Evolutionary conservation across 306 rosid genomes (phyloP).

Genomic region (Prunus fruticosa): DNA sequence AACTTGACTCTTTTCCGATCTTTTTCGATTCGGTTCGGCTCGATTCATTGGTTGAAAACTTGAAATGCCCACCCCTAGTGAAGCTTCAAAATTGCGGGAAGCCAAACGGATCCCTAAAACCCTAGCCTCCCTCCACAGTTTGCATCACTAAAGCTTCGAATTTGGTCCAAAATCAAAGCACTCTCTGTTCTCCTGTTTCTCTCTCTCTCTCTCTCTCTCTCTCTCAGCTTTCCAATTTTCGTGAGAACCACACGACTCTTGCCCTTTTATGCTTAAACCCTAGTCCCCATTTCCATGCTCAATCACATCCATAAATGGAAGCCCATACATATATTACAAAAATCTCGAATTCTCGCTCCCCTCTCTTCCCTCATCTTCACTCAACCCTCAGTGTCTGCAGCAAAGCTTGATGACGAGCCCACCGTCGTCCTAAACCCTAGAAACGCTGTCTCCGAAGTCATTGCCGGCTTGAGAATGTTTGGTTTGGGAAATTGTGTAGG

Average conservation of each 20-base stretch:
- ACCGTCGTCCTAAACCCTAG: slow-evolving; percentile 11
- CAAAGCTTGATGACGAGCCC: slow-evolving; percentile 22
- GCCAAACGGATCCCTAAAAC: slow-evolving; percentile 27
- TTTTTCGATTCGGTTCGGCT: too few relatives aligned
- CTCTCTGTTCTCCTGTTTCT: neutral
- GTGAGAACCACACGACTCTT: slow-evolving; percentile 5
- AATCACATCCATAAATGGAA: slow-evolving; percentile 28
- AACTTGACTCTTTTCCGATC: too few relatives aligned
- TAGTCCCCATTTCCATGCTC: slow-evolving; percentile 41
- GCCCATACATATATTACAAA: slow-evolving; percentile 6
- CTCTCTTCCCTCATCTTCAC: slow-evolving; percentile 25
- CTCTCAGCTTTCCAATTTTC: neutral
- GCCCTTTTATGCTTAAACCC: slow-evolving; percentile 2
- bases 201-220: neutral
- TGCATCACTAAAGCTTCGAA: neutral
- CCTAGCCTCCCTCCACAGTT: neutral
- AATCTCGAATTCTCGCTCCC: slow-evolving; percentile 21
- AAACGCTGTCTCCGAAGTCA: slow-evolving; percentile 30
- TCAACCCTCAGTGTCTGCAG: slow-evolving; percentile 29
- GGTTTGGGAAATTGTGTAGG: slow-evolving; percentile 31
- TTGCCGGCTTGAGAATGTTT: slow-evolving; percentile 33
- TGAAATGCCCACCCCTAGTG: too few relatives aligned
- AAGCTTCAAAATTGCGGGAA: slow-evolving; percentile 40
- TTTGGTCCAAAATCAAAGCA: neutral
- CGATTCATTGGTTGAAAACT: too few relatives aligned